Conservation (phyloP, 2,329 filamentous ascomycete genomes). For the Decorospora gaudefroyi region DNA sequence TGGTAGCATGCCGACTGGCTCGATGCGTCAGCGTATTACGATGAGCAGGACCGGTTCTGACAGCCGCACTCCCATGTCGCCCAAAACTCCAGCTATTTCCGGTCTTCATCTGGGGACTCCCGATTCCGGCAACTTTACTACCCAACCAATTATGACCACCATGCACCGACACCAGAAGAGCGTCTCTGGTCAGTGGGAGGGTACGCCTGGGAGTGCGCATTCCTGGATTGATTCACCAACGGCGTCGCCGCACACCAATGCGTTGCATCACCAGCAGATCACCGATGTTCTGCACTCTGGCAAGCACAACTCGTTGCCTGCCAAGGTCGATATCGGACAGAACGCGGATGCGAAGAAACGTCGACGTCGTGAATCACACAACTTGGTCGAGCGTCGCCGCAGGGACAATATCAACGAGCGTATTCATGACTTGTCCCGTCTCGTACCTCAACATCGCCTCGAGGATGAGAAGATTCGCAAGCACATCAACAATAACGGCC, state of each 20-base stretch:
- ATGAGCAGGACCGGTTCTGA: constrained; percentile 68
- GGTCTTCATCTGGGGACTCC: constrained; percentile 72
- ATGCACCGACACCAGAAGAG: constrained; percentile 76
- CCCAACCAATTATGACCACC: constrained; percentile 76
- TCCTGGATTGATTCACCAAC: constrained; percentile 90
- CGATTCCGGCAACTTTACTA: constrained; percentile 72
- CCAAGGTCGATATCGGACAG: constrained; percentile 73
- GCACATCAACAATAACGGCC: constrained; percentile 88
- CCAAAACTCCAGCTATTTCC: constrained; percentile 78
- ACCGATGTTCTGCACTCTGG: constrained; percentile 83
- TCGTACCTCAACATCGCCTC: constrained; percentile 88
- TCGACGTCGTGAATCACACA: constrained; percentile 89
- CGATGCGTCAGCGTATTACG: constrained; percentile 46
- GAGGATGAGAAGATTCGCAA: constrained; percentile 98
- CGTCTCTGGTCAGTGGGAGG: constrained; percentile 86
- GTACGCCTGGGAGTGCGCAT: constrained; percentile 79
- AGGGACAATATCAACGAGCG: constrained; percentile 98
- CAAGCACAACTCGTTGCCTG: constrained; percentile 84
- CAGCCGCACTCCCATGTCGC: constrained; percentile 78
- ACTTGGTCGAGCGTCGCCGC: constrained; percentile 89
- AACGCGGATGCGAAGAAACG: constrained; percentile 93
- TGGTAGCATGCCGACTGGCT: constrained; percentile 40
- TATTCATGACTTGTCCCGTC: constrained; percentile 92
- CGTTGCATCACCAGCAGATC: constrained; percentile 74
- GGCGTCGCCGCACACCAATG: constrained; percentile 74